These are phyloP conservation scores for Candida anglica DNA, from an alignment of 805 yeast genomes.

Conservation along the genomic window DNA sequence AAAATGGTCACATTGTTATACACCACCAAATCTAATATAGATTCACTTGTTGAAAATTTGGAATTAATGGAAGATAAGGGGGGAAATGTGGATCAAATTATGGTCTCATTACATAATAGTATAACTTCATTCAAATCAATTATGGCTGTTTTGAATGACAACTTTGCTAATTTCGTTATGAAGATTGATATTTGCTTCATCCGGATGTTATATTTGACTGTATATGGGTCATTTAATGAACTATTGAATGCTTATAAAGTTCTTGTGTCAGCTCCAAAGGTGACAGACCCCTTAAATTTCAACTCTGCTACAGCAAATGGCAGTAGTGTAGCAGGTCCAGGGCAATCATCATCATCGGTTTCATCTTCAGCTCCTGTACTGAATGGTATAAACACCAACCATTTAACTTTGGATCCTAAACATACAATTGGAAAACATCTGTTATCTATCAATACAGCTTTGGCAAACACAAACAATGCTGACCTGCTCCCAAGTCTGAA, in stretches of 20 bases:
- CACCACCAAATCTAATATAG: constrained; percentile 51
- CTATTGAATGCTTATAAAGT: constrained; percentile 60
- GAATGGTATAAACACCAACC: background rate
- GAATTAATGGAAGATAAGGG: constrained; percentile 47
- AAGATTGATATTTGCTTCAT: constrained; percentile 62
- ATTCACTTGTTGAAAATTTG: constrained; percentile 52
- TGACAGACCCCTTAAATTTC: constrained; percentile 3
- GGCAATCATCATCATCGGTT: no score
- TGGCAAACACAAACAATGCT: background rate
- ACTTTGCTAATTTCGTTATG: constrained; percentile 45
- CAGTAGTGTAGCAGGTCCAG: no score
- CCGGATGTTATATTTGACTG: constrained; percentile 56
- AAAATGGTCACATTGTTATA: constrained; percentile 50
- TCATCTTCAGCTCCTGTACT: no score
- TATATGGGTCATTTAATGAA: constrained; percentile 64
- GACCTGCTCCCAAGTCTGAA: no score
- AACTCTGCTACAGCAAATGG: background rate
- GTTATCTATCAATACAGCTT: background rate
- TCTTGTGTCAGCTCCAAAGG: constrained; percentile 13
- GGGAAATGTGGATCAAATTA: constrained; percentile 26
- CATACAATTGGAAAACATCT: no score
- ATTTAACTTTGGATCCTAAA: background rate
- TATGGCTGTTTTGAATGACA: constrained; percentile 44
- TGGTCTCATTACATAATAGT: constrained; percentile 27
- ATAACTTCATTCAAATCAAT: constrained; percentile 50